Conservation (phyloP, 768 basidiomycete species). For the Pulveroboletus ravenelii region DNA sequence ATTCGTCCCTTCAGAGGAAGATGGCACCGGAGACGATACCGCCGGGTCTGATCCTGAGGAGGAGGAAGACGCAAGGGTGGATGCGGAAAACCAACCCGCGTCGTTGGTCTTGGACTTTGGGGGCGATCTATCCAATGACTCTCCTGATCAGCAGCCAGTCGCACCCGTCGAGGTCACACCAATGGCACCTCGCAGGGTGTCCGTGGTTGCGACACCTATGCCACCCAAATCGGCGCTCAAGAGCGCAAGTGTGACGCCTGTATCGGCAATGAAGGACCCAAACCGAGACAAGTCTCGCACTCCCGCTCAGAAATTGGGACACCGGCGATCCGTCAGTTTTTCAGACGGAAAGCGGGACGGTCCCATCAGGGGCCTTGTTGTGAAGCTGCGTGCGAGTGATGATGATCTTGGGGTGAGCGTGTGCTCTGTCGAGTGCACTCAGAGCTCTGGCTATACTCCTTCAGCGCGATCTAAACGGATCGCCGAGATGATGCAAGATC, state of each 20-base stretch:
- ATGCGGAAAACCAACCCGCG: conserved; percentile 5
- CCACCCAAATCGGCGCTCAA: conserved; percentile 40
- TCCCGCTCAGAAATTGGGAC: conserved; percentile 45
- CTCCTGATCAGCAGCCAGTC: conserved; percentile 2
- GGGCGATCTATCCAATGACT: conserved; percentile 32
- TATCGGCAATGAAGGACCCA: conserved; percentile 53
- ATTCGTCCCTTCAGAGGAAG: conserved; percentile 40
- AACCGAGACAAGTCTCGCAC: conserved; percentile 48
- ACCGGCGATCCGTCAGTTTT: conserved; percentile 91
- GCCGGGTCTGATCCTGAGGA: conserved; percentile 37
- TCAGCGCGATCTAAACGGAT: conserved; percentile 79
- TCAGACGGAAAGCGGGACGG: conserved; percentile 91
- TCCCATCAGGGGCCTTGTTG: conserved; percentile 66
- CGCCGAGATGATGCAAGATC: conserved; percentile 68
- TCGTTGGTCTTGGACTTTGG: conserved; percentile 29
- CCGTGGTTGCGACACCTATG: conserved; percentile 21
- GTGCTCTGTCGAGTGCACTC: conserved; percentile 15
- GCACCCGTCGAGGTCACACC: conserved; percentile 18
- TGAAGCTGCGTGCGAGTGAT: conserved; percentile 35
- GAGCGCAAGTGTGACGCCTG: conserved; percentile 47
- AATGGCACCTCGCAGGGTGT: conserved; percentile 11
- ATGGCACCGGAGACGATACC: conserved; percentile 35
- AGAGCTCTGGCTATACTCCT: conserved; percentile 36
- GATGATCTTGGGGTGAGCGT: conserved; percentile 28
- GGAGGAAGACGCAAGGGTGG: conserved; percentile 13